Base-by-base conservation (phyloP, 345 rosid genomes). In the Noccaea caerulescens region DNA sequence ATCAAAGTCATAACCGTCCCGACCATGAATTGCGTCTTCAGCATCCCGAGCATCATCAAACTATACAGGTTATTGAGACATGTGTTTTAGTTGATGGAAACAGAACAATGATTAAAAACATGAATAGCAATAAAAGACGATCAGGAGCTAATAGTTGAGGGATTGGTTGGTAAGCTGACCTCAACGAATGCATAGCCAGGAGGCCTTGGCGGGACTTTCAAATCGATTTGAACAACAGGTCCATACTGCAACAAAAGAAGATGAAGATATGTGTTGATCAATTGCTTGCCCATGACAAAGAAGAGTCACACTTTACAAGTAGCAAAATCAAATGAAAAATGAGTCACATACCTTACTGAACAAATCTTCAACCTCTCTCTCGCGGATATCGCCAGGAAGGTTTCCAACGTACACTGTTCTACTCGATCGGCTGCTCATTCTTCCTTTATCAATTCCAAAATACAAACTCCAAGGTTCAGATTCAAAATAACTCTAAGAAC, bases 181-280 rank as follows among this genome's bases (percentile, higher is more conserved):
- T 93, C 98, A 14, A 93, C 93, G 82, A 93, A 93, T 25, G 97
- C 97, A 80, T 93, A 93, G 61, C 96, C 97, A 33, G 96, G 98
- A 44, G 98, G 97, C 76, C 98, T 87, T 56, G 97, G 98, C 32
- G 98, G 98, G 64, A 90, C 81, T 81, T 93, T 93, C 83, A 93
- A 76, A 60, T 93, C 98, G 66, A 93, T 85, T 72, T 88, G 87
- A 16, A 79, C 89, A 62, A 93, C 83, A 11, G 93, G 88, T 47
- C 98, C 98, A 81, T 93, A 93, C 98, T 90, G 85, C 84, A 60
- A 32, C 30, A 27, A n/a, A 30, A 7, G 5, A n/a, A 34, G 5
- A 12, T 8, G 27, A 33, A 4, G 36, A 33, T 5, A 33, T 27
- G 30, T 27, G 30, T 27, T 27, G 30, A 27, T 27, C 0, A 27